Base-by-base conservation (phyloP, 768 basidiomycete species). In the Termitomyces sp. region DNA sequence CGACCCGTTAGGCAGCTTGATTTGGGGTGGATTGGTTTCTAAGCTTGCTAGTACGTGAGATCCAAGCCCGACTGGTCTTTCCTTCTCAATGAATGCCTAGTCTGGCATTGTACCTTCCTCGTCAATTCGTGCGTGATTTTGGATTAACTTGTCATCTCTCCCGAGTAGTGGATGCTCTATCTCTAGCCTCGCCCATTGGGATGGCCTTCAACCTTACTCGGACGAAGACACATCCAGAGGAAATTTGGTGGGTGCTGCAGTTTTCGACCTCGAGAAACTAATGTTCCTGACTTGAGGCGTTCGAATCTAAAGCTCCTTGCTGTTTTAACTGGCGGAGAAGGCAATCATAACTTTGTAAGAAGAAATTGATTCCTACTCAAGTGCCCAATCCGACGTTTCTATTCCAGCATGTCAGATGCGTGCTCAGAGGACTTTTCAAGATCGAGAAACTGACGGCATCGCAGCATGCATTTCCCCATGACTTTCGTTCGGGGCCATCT, bases 201-300 rank as follows among this genome's bases (percentile, higher is more conserved):
- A 90, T 16, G 92, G 92, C 9, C 68, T 91, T 20, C 91, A 92
- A 65, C 89, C 87, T 0, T 92, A 91, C 68, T 86, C 89, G 3
- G 89, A 91, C 65, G 91, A 92, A 65, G 83, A 92, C 65, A 89
- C 89, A 3, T 92, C 91, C 1, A 75, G 85, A 67, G 88, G 90
- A 13, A 92, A 87, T 68, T 69, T 90, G 35, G 90, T 92, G 11
- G 11, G 28, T 5, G n/a, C 6, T 20, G 7, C 11, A 20, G n/a
- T 44, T 42, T 32, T 40, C 9, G 18, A 40, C 18, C 16, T 13
- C 15, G 12, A 55, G 18, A 13, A 22, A 40, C 11, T 6, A 7
- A 32, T 32, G 4, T 33, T 33, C 40, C 40, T 42, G 38, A 55
- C 28, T 7, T 4, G 28, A 13, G 39, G 18, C 7, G 24, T 32